phyloP scores from a whole-genome alignment of 106 monocot genomes.

The Dendrobium nobile region DNA sequence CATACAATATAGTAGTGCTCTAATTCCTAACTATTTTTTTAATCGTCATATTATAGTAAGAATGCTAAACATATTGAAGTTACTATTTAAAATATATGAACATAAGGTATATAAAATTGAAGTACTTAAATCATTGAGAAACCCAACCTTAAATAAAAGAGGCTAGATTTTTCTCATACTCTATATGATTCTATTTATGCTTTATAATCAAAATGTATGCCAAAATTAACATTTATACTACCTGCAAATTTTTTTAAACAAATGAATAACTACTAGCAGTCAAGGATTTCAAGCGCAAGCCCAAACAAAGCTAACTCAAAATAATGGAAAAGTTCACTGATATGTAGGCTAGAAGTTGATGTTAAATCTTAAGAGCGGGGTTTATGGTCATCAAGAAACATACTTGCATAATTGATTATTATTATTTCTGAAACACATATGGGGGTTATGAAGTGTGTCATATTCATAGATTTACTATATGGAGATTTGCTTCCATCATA shows the following conservation, averaged over 20 bases:
- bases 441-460: background rate
- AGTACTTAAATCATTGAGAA: background rate
- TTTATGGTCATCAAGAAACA: background rate
- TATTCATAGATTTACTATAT: background rate
- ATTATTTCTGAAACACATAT: background rate
- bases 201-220: background rate
- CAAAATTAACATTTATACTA: background rate
- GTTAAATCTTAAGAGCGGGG: background rate
- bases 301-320: background rate
- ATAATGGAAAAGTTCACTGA: background rate
- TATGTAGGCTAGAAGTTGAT: background rate
- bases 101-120: background rate
- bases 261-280: background rate
- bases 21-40: too few relatives aligned
- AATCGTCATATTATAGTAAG: too few relatives aligned
- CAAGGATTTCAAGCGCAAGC: background rate
- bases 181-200: background rate
- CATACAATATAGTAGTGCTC: too few relatives aligned
- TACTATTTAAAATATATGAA: too few relatives aligned
- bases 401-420: background rate
- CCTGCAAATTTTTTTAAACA: too few relatives aligned
- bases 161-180: too few relatives aligned
- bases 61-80: too few relatives aligned
- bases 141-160: too few relatives aligned
- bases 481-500: background rate